Percentiles rank a stretch among this genome's conserved stretches.
phyloP scores from a whole-genome alignment of 345 rosid genomes.

The Aquilaria malaccensis region DNA sequence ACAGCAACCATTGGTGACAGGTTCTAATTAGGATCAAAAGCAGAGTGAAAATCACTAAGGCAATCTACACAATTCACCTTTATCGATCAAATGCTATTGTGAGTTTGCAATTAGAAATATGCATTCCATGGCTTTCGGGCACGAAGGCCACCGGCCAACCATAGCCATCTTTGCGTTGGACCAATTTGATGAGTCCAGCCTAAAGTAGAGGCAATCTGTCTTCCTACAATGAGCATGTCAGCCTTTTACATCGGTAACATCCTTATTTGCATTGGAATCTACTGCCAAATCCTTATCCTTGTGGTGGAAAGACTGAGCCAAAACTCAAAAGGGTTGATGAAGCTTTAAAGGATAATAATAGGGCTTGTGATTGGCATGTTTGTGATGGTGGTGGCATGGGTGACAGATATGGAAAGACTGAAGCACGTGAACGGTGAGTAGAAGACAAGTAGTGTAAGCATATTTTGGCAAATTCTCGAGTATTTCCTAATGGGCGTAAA shows the following conservation, averaged over 20 bases:
- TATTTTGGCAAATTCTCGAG: slow-evolving; percentile 89
- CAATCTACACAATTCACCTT: too few species aligned
- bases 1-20: too few species aligned
- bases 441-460: slow-evolving; percentile 50
- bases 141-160: slow-evolving; percentile 89
- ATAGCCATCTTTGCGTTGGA: slow-evolving; percentile 89
- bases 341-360: slow-evolving; percentile 81
- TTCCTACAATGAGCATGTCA: slow-evolving; percentile 95
- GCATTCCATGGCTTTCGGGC: slow-evolving; percentile 67
- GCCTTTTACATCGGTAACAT: slow-evolving; percentile 76
- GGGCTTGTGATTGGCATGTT: slow-evolving; percentile 76
- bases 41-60: too few species aligned
- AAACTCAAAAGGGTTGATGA: slow-evolving; percentile 50
- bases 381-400: slow-evolving; percentile 76
- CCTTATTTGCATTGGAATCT: slow-evolving; percentile 63
- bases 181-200: slow-evolving; percentile 50
- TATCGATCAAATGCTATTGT: too few species aligned
- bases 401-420: slow-evolving; percentile 59
- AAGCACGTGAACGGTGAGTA: slow-evolving; percentile 31
- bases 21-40: too few species aligned
- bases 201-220: slow-evolving; percentile 28
- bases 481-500: slow-evolving; percentile 65
- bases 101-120: too few species aligned
- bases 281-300: slow-evolving; percentile 59
- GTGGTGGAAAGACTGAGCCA: slow-evolving; percentile 37